Evolutionary conservation across 768 basidiomycete species (phyloP), one percentile per base, ranked within the genome.

Genomic region (Suillus cothurnatus): DNA sequence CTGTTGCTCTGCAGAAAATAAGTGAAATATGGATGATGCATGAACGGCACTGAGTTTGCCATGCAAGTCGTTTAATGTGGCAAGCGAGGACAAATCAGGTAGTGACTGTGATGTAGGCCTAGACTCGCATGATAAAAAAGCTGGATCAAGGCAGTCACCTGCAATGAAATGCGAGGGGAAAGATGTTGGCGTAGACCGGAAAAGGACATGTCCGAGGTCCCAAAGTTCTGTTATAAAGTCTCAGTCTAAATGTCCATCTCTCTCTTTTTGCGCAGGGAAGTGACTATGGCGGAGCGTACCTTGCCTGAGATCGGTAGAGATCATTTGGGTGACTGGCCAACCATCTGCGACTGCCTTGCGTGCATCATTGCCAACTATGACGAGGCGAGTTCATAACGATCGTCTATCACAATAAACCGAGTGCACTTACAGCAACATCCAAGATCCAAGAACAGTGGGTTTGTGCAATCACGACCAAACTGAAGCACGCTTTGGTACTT

Each of bases 141-240:
- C 64, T 8, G 81, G 74, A 65, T 88, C 80, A 56, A 90, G 82
- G 0, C 74, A 79, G 65, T 91, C 82, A 1, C 88, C 89, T 15
- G 79, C 73, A 19, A 90, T 61, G 70, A 91, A 90, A 0, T 77
- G 72, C 0, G 80, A 85, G 2, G 86, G 84, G 73, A 86, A 89
- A 0, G 81, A 79, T 45, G 81, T 75, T 0, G 83, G 81, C 0
- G 79, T 85, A 4, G 84, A 80, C 59, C 73, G 80, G 76, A 89
- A 91, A 19, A 91, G 78, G 50, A 84, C 78, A 66, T 90, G 88
- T 1, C 89, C 89, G 5, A 83, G 77, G 6, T 85, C 79, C 88
- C 88, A 90, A 66, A 86, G 86, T 12, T 76, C 88, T 89, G 63
- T 21, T 36, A 56, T 26, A 14, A n/a, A 39, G 39, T 11, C 23